These are phyloP conservation scores for Penium margaritaceum DNA, from an alignment of 139 green algal genomes.

Conservation along the genomic window DNA sequence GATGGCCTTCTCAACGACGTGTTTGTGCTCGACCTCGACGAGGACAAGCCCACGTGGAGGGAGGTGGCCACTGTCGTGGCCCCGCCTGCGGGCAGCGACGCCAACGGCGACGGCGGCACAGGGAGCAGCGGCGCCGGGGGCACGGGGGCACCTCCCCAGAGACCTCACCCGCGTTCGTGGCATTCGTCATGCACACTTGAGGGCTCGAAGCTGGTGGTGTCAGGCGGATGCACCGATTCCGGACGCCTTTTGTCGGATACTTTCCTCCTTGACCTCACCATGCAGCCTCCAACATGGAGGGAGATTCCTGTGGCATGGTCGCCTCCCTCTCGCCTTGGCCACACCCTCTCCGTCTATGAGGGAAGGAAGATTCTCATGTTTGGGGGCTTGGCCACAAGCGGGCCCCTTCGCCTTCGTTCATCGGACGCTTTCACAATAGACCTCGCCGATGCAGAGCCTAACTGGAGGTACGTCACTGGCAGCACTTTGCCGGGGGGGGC, in stretches of 20 bases:
- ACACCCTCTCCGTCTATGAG: constrained; percentile 34
- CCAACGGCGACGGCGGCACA: too few relatives aligned
- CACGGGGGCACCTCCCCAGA: not conserved
- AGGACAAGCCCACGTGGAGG: constrained; percentile 18
- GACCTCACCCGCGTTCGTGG: constrained; percentile 36
- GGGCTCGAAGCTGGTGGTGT: constrained; percentile 41
- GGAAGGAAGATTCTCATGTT: constrained; percentile 44
- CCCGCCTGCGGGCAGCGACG: not conserved
- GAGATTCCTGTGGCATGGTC: constrained; percentile 34
- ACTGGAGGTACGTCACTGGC: constrained; percentile 36
- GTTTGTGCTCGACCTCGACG: constrained; percentile 42
- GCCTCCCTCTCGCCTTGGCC: constrained; percentile 32
- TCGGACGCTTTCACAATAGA: constrained; percentile 41
- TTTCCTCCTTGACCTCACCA: constrained; percentile 32
- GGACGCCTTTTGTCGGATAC: constrained; percentile 43
- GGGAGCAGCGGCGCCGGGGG: too few relatives aligned
- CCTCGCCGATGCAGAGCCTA: constrained; percentile 26
- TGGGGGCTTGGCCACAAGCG: constrained; percentile 35
- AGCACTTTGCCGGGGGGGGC: too few relatives aligned
- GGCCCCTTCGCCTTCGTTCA: constrained; percentile 35
- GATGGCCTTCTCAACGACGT: constrained; percentile 43
- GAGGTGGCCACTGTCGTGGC: constrained; percentile 19
- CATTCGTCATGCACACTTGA: constrained; percentile 41
- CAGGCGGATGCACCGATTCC: constrained; percentile 29
- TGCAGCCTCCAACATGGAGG: constrained; percentile 24